Evolutionary conservation across 1,284 basidiomycete genomes (phyloP).

Genomic region (Cryptococcus depauperatus): DNA sequence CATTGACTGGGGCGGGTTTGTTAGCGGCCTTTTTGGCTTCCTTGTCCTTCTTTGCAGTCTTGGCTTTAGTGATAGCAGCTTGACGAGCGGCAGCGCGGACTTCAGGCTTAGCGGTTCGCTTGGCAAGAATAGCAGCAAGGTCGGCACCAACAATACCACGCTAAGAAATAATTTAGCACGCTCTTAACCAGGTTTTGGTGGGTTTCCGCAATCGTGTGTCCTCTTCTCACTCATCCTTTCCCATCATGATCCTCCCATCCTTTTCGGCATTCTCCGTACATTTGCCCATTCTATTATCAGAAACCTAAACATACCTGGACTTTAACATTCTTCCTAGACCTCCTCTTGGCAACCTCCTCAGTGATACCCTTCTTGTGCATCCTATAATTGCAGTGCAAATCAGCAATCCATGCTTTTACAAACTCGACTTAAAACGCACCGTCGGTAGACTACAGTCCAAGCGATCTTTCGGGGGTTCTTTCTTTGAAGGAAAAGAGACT

Average conservation of each 20-base stretch:
- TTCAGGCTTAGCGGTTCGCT: conserved; percentile 82
- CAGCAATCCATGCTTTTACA: not conserved
- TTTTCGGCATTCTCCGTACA: not conserved
- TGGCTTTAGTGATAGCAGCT: conserved; percentile 82
- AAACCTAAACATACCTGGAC: conserved; percentile 50
- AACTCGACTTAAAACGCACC: conserved; percentile 16
- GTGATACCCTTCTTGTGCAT: conserved; percentile 99
- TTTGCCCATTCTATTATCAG: not conserved
- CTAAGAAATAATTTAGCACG: conserved; percentile 42
- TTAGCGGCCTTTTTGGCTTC: conserved; percentile 81
- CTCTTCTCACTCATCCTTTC: not conserved
- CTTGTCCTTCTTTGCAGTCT: conserved; percentile 92
- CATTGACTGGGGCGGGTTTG: conserved; percentile 53
- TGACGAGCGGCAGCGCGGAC: conserved; percentile 72
- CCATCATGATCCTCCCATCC: not conserved
- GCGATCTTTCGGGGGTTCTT: conserved; percentile 99
- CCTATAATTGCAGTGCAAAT: conserved; percentile 37
- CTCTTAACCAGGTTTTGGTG: not conserved
- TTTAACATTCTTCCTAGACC: conserved; percentile 93
- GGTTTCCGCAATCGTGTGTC: not conserved
- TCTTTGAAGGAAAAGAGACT: conserved; percentile 97
- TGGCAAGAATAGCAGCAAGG: conserved; percentile 79
- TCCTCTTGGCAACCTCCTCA: conserved; percentile 98
- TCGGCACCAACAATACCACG: conserved; percentile 97
- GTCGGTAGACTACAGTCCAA: conserved; percentile 94